Base-by-base conservation (phyloP, 2,329 filamentous ascomycete species). In the Epichloe typhina region DNA sequence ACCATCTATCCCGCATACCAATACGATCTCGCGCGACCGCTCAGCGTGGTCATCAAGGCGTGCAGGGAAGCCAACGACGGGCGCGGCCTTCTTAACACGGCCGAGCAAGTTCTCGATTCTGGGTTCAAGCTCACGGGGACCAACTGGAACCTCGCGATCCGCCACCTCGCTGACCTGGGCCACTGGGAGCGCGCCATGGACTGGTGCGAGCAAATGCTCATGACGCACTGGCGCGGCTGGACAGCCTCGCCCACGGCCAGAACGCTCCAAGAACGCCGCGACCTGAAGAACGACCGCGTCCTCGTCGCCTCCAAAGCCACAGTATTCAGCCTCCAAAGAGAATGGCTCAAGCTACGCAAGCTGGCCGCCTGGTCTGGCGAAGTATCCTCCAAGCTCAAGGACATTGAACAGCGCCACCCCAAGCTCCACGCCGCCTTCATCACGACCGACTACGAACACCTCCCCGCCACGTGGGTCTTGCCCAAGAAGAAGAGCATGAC, bases 101-200 rank as follows among this genome's bases (percentile, higher is more conserved):
- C 89, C 31, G 64, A 72, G 21, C 65, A 75, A n/a, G 70, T 90
- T 11, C 70, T 79, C 8, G 62, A 64, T 1, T 73, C 76, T 40
- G 91, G 90, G 11, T 96, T 91, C 69, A 69, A 72, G 31, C 67
- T 96, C 52, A 83, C 88, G 60, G 83, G 79, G 62, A 76, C 76
- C 58, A 89, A 87, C 57, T 95, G 88, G 88, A 93, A 95, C 62
- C 73, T 77, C 47, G 82, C 86, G 56, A 75, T 95, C 50, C 79
- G 84, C 58, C 67, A 75, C 47, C 78, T 96, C 31, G 79, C 81
- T 23, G 69, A 73, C 13, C 72, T 80, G 50, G 74, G 76, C 44
- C 72, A 76, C 44, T 75, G 77, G 58, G 67, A 79, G 46, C 73
- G 83, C 19, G 89, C 89, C 38, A 95, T 93, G 66, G 62, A 69